These are phyloP conservation scores for Prosopis cineraria DNA, from an alignment of 306 rosid species.

Conservation along the genomic window DNA sequence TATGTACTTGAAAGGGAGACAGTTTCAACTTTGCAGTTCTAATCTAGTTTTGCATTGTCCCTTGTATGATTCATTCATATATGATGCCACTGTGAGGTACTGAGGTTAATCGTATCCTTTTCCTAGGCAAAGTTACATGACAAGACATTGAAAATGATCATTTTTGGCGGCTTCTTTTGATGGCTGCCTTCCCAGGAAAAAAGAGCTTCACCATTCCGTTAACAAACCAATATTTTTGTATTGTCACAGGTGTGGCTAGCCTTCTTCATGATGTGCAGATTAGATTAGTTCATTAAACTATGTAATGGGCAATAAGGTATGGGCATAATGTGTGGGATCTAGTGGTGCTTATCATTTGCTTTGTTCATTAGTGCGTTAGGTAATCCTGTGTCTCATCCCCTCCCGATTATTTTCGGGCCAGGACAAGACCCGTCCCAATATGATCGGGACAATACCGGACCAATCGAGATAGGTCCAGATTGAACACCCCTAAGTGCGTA, in stretches of 20 bases:
- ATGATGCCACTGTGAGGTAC: background rate
- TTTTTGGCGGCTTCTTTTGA: background rate
- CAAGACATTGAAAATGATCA: background rate
- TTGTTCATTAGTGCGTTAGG: conserved; percentile 25
- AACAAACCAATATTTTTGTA: background rate
- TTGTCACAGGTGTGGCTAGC: conserved; percentile 80
- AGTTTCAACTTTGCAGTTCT: background rate
- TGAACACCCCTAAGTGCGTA: too few species aligned
- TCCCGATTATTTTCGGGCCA: too few species aligned
- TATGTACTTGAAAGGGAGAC: background rate
- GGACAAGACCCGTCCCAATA: too few species aligned
- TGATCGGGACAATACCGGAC: too few species aligned
- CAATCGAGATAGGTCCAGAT: too few species aligned
- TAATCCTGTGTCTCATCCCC: too few species aligned
- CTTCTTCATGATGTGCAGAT: conserved; percentile 98
- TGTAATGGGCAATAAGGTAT: conserved; percentile 94
- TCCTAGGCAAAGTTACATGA: background rate
- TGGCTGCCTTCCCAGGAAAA: background rate
- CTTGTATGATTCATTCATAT: too few species aligned
- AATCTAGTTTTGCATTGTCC: background rate
- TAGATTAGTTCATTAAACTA: conserved; percentile 81
- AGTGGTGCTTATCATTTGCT: background rate
- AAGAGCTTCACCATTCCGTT: background rate
- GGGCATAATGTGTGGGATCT: background rate
- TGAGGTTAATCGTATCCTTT: background rate